Evolutionary conservation across 345 rosid genomes (phyloP), one percentile per base, ranked within the genome.

Genomic region (Gossypium herbaceum): DNA sequence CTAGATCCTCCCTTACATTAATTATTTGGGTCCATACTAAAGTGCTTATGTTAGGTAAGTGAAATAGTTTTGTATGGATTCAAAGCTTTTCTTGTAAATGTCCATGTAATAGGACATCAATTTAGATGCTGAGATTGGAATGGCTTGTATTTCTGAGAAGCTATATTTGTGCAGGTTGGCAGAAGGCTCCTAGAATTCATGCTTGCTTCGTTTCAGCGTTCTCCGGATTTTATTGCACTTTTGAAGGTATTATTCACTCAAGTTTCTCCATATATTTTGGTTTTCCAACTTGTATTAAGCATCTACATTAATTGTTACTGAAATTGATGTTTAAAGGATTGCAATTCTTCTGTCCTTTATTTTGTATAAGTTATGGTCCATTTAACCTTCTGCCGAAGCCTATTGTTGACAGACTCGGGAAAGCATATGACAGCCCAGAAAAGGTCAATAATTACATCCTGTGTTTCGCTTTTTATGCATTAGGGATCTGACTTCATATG

Each of bases 151-250:
- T 73, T 45, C 24, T 68, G 22, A 48, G 58, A 9, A 75, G 17
- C 20, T 25, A 7, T 43, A 70, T 74, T 19, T 74, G 43, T 80
- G 81, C 81, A 93, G 99, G 86, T 91, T 67, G 90, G 90, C 34
- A 88, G 82, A 84, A 88, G 97, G 82, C 89, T 93, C 71, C 79
- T 93, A 67, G 97, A 92, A 77, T 95, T 93, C 73, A 86, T 91
- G 87, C 90, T 95, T 82, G 88, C 97, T 79, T 88, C 94, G 73
- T 95, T 95, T 85, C 94, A 87, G 77, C 86, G 91, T 54, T 95
- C 90, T 84, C 97, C 99, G 48, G 79, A 74, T 81, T 86, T 89
- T 81, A 84, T 95, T 71, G 90, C 99, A 56, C 81, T 93, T 43
- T 77, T 95, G 79, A 91, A 95, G 89, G 99, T 93, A 86, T 55